Percentiles rank a stretch among this genome's conserved stretches.
These are phyloP conservation scores for Colletotrichum paranaense DNA, from an alignment of 2,329 filamentous ascomycete genomes.

Conservation along the genomic window DNA sequence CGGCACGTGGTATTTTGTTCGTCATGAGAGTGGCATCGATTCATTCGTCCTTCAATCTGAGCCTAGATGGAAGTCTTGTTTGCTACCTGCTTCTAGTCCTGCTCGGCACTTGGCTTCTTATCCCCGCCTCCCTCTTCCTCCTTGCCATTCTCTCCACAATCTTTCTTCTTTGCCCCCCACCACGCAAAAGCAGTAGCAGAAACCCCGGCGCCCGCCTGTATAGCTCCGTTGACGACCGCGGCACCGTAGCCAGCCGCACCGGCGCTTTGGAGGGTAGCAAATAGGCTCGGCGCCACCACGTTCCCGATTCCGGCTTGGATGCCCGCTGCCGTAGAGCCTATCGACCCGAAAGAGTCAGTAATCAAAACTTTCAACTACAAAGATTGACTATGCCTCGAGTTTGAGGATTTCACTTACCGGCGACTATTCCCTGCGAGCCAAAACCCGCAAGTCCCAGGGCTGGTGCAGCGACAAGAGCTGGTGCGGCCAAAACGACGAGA, in stretches of 20 bases:
- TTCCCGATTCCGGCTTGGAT: not conserved
- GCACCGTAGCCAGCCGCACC: not conserved
- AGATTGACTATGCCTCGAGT: too few relatives aligned
- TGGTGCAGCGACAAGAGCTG: not conserved
- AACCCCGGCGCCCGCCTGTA: not conserved
- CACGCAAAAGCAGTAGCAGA: not conserved
- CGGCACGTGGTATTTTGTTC: rapidly evolving
- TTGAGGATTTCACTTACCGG: not conserved
- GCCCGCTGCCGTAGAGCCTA: not conserved
- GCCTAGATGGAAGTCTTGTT: not conserved
- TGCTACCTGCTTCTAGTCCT: not conserved
- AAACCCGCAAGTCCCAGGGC: not conserved
- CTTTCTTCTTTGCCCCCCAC: not conserved
- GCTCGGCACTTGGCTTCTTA: not conserved
- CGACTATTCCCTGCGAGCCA: not conserved
- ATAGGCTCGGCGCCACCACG: not conserved
- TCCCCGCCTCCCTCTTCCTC: not conserved
- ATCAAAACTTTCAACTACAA: not conserved
- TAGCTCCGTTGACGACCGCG: not conserved
- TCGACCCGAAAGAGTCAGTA: not conserved
- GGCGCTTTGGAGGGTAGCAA: not conserved
- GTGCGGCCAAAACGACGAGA: not conserved
- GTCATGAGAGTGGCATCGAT: not conserved
- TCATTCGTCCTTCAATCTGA: not conserved
- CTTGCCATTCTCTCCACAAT: not conserved